Base-by-base conservation (phyloP, 2,329 filamentous ascomycete genomes). In the Torrubiellomyces zombiae region DNA sequence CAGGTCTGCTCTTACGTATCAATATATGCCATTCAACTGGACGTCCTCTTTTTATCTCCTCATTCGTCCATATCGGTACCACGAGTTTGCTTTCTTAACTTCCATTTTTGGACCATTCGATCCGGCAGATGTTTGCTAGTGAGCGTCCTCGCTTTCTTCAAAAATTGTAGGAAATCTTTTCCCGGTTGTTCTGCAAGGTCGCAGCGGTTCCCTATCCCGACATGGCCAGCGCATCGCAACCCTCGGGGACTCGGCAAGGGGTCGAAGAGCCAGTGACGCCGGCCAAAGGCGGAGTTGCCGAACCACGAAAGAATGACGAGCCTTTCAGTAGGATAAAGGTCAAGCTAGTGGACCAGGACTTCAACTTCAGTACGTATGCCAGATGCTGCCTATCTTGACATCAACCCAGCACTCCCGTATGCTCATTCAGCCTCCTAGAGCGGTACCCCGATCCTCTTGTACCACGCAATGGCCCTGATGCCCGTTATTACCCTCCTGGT, bases 371-470 rank as follows among this genome's bases (percentile, higher is more conserved):
- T 64, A 41, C 35, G 55, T 34, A 17, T 11, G 18, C 4, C 6
- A 16, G 22, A 10, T 11, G n/a, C 13, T 20, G 20, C 11, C 7
- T 17, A 20, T 16, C 14, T 17, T 12, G 6, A 12, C n/a, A 15
- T 14, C 13, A 18, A 16, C 21, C 14, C 27, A n/a, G 9, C 9
- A 19, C 20, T 18, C 11, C 21, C 20, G 15, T 15, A 15, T 23
- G 11, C 33, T 44, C 17, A 40, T 28, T 18, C 28, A 9, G 4
- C 21, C 9, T 23, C 11, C 16, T 23, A 48, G 47, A 40, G 26
- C 48, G 56, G 18, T 62, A 57, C 25, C 50, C 52, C 6, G 60
- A 67, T 30, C 62, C 63, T 16, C 44, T 67, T 28, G 34, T 50
- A 9, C 48, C 53, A 14, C 47, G 53, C 14, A 35, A 45, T 23